phyloP scores from a whole-genome alignment of 1,284 basidiomycete genomes.

The Boletus sp. region DNA sequence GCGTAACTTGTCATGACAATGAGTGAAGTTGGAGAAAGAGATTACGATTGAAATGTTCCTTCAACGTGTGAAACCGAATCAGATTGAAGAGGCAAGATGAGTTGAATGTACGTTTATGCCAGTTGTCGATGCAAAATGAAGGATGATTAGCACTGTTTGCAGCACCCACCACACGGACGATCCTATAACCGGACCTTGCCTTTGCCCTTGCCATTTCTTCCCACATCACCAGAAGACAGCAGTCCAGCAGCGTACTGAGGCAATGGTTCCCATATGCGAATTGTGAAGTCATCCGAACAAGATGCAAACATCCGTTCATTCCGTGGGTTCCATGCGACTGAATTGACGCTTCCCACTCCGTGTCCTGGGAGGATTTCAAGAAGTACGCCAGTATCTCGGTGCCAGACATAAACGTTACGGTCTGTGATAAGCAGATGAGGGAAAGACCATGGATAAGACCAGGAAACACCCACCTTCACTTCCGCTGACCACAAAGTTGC shows the following conservation, averaged over 20 bases:
- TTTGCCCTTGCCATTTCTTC: slow-evolving; percentile 58
- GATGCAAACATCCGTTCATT: slow-evolving; percentile 91
- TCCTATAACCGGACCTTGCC: slow-evolving; percentile 67
- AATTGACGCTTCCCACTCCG: slow-evolving; percentile 87
- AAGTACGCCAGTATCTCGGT: slow-evolving; percentile 81
- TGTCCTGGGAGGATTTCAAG: slow-evolving; percentile 89
- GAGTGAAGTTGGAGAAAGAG: slow-evolving; percentile 24
- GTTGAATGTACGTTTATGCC: slow-evolving; percentile 37
- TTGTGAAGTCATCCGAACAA: slow-evolving; percentile 85
- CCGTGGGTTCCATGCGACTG: slow-evolving; percentile 94
- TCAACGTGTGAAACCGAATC: slow-evolving; percentile 30
- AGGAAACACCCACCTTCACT: slow-evolving; percentile 77
- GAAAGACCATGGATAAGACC: not conserved
- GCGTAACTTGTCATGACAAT: slow-evolving; percentile 38
- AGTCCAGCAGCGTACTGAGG: slow-evolving; percentile 30
- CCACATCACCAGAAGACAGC: slow-evolving; percentile 22
- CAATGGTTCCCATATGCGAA: slow-evolving; percentile 83
- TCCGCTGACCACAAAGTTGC: slow-evolving; percentile 90
- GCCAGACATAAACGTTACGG: slow-evolving; percentile 94
- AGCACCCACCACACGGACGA: slow-evolving; percentile 30
- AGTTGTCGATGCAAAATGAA: slow-evolving; percentile 35
- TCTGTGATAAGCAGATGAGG: slow-evolving; percentile 51
- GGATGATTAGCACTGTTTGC: slow-evolving; percentile 26
- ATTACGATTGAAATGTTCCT: slow-evolving; percentile 35
- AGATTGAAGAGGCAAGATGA: slow-evolving; percentile 36